Conservation (phyloP, 352 stramenopile species). For the Globisporangium acanthophoron region DNA sequence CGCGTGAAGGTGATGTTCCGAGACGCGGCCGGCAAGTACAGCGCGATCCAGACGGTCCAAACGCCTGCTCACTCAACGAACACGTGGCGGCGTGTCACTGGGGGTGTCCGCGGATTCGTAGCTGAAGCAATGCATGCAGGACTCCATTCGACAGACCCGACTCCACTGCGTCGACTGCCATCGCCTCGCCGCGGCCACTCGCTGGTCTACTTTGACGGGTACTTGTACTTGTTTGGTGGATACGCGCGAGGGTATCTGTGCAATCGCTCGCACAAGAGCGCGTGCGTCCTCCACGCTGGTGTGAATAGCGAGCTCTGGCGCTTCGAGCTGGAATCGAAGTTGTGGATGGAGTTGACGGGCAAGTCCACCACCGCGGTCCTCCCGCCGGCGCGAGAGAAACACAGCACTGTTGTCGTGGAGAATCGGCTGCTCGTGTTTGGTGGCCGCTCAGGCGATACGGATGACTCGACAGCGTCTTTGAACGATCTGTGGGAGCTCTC, state of each 20-base stretch:
- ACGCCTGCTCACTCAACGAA: constrained; percentile 34
- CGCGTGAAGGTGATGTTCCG: constrained; percentile 44
- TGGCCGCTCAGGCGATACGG: constrained; percentile 25
- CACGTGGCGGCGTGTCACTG: constrained; percentile 27
- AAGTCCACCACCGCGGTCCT: constrained; percentile 3
- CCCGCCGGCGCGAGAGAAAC: constrained; percentile 47
- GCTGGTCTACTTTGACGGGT: constrained; percentile 39
- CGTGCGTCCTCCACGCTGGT: constrained; percentile 26
- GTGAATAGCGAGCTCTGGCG: constrained; percentile 74
- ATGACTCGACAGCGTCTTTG: constrained; percentile 22
- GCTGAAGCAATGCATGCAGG: constrained; percentile 31
- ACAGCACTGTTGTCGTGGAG: constrained; percentile 42
- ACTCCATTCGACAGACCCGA: constrained; percentile 20
- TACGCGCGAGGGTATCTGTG: constrained; percentile 52
- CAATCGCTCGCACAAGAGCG: constrained; percentile 34
- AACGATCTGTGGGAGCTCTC: constrained; percentile 68
- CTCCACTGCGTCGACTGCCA: constrained; percentile 27
- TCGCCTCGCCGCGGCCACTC: constrained; percentile 60
- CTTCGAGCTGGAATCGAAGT: constrained; percentile 42
- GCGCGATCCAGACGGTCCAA: constrained; percentile 21
- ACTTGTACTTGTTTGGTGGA: constrained; percentile 63
- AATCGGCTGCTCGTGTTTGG: constrained; percentile 56
- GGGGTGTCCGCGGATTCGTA: constrained; percentile 22
- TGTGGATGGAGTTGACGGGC: constrained; percentile 38
- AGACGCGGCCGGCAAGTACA: constrained; percentile 30